phyloP scores from a whole-genome alignment of 73 alveolate species.

The Tetrahymena malaccensis region DNA sequence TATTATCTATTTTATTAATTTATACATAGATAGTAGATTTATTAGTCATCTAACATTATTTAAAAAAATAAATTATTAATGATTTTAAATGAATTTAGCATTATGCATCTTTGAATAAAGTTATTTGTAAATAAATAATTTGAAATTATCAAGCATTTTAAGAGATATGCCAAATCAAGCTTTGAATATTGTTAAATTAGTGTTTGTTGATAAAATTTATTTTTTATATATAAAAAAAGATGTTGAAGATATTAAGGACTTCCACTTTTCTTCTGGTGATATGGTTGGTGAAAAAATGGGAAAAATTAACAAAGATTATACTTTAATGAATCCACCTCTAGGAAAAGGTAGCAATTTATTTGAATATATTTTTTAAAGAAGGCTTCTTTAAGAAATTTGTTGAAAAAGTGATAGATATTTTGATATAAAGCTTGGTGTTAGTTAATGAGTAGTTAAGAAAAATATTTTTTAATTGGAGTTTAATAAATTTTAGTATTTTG shows the following conservation, averaged over 20 bases:
- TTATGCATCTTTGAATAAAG: no score
- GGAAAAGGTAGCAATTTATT: constrained; percentile 19
- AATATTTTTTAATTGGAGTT: no score
- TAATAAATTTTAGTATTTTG: not conserved
- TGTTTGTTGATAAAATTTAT: not conserved
- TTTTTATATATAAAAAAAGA: not conserved
- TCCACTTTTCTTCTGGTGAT: not conserved
- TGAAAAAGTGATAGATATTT: not conserved
- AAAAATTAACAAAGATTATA: constrained; percentile 25
- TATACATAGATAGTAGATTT: no score
- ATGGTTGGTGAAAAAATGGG: constrained; percentile 14
- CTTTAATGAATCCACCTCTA: constrained; percentile 30
- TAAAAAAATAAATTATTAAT: no score
- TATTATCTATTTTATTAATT: no score
- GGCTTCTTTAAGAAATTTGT: not conserved
- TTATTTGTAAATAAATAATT: no score
- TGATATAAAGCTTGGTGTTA: no score
- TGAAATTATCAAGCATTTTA: no score
- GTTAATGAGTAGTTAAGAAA: not conserved
- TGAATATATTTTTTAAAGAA: not conserved
- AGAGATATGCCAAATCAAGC: not conserved
- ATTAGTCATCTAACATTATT: no score
- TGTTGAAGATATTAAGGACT: not conserved
- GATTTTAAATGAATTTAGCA: no score
- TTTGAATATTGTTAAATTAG: not conserved